Evolutionary conservation across 345 rosid genomes (phyloP).

Genomic region (Eucalyptus virginea): DNA sequence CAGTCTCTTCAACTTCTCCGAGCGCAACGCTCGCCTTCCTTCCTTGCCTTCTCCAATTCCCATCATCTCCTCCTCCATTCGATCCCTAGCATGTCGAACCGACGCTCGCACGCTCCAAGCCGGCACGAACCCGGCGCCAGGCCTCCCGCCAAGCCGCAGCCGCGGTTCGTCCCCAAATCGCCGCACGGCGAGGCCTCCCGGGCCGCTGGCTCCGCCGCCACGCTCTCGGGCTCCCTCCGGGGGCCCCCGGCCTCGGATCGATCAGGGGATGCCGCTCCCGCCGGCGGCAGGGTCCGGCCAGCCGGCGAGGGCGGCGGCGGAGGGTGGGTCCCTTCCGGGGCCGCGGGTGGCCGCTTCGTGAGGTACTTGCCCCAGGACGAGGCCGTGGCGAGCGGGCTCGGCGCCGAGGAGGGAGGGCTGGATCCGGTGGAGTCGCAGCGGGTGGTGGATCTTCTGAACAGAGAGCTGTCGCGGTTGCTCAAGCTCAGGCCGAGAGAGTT

Average conservation of each 20-base stretch:
- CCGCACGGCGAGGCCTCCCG: neutral
- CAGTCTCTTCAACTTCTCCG: neutral
- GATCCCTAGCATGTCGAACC: constrained; percentile 38
- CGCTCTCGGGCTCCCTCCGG: constrained; percentile 58
- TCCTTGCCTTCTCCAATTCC: neutral
- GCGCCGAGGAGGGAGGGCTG: constrained; percentile 69
- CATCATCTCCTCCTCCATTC: neutral
- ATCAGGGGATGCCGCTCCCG: constrained; percentile 1
- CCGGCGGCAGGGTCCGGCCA: constrained; percentile 18
- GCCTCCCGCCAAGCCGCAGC: constrained; percentile 19
- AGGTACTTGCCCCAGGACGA: constrained; percentile 94
- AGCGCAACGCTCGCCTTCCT: neutral
- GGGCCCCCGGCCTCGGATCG: constrained; percentile 9
- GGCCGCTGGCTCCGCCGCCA: constrained; percentile 12
- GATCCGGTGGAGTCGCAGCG: constrained; percentile 93
- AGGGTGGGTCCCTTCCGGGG: constrained; percentile 19
- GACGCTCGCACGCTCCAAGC: constrained; percentile 10
- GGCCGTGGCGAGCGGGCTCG: constrained; percentile 79
- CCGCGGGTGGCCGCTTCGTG: constrained; percentile 48
- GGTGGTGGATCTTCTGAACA: constrained; percentile 84
- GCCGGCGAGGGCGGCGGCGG: constrained; percentile 28
- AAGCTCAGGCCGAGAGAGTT: constrained; percentile 70
- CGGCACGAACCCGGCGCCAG: constrained; percentile 6
- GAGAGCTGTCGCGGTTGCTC: constrained; percentile 73
- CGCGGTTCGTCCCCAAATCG: constrained; percentile 40